A percentile compares a stretch with the other conserved stretches of the same genome.
phyloP scores from a whole-genome alignment of 163 green algal species.

The Picocystis sp. region DNA sequence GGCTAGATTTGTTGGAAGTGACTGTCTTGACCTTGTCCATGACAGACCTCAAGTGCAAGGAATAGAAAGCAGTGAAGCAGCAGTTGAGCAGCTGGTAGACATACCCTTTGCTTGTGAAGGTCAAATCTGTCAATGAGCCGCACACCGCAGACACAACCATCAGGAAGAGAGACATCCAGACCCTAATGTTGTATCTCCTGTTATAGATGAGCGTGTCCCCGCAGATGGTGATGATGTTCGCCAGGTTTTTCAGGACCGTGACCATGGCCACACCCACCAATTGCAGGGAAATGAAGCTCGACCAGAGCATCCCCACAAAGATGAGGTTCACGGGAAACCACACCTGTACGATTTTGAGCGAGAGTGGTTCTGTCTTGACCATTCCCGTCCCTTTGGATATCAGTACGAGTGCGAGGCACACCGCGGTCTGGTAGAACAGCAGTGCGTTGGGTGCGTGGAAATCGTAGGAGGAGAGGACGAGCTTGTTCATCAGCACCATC shows the following conservation, averaged over 20 bases:
- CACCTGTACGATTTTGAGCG: slow-evolving; percentile 25
- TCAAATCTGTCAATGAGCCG: slow-evolving; percentile 55
- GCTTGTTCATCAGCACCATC: slow-evolving; percentile 74
- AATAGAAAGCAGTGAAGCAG: slow-evolving; percentile 61
- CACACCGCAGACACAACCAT: slow-evolving; percentile 13
- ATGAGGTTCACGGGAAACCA: slow-evolving; percentile 82
- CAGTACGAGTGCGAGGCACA: slow-evolving; percentile 37
- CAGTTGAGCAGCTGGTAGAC: slow-evolving; percentile 50
- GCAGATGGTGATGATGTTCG: slow-evolving; percentile 70
- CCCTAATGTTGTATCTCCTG: slow-evolving; percentile 26
- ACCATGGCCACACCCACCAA: slow-evolving; percentile 55
- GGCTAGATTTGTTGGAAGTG: slow-evolving; percentile 2
- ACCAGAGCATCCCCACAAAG: slow-evolving; percentile 80
- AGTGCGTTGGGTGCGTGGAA: slow-evolving; percentile 49
- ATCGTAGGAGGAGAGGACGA: slow-evolving; percentile 49
- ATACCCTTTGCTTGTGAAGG: slow-evolving; percentile 33
- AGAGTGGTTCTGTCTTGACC: slow-evolving; percentile 13
- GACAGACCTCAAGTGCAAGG: slow-evolving; percentile 38
- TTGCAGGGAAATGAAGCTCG: slow-evolving; percentile 43
- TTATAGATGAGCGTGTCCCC: slow-evolving; percentile 66
- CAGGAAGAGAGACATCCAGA: slow-evolving; percentile 37
- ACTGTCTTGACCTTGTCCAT: slow-evolving; percentile 21
- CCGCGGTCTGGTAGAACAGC: slow-evolving; percentile 57
- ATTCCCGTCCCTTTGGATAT: slow-evolving; percentile 23
- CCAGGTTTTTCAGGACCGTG: slow-evolving; percentile 83